A percentile compares a stretch with the other conserved stretches of the same genome.
These are phyloP conservation scores for Psilocybe mexicana DNA, from an alignment of 1,284 basidiomycete genomes.

Conservation along the genomic window DNA sequence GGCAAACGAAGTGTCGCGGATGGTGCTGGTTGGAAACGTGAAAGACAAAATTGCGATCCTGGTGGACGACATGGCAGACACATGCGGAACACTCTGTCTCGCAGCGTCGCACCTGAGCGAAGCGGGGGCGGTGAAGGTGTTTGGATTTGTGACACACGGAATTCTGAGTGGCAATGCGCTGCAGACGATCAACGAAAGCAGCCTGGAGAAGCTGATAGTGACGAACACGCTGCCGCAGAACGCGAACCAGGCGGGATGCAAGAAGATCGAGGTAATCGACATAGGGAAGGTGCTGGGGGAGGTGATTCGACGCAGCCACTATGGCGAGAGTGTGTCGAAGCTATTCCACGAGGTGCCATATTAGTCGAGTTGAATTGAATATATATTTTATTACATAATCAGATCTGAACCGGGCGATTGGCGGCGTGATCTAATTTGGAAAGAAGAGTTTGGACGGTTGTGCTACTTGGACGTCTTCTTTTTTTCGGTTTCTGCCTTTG, in stretches of 20 bases:
- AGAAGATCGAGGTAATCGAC: slow-evolving; percentile 95
- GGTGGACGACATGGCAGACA: slow-evolving; percentile 99
- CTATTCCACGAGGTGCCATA: slow-evolving; percentile 85
- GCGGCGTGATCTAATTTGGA: slow-evolving; percentile 19
- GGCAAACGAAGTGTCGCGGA: slow-evolving; percentile 98
- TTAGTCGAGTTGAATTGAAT: slow-evolving; percentile 36
- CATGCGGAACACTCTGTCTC: slow-evolving; percentile 95
- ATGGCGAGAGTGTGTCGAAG: slow-evolving; percentile 82
- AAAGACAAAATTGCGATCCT: slow-evolving; percentile 93
- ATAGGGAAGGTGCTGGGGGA: slow-evolving; percentile 95
- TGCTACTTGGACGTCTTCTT: slow-evolving; percentile 28
- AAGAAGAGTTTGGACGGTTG: slow-evolving; percentile 15
- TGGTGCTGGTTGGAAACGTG: slow-evolving; percentile 97
- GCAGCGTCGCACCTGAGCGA: slow-evolving; percentile 90
- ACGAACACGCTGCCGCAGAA: slow-evolving; percentile 97
- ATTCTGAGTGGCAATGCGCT: slow-evolving; percentile 93
- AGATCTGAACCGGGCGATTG: slow-evolving; percentile 29
- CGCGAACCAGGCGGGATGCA: slow-evolving; percentile 74
- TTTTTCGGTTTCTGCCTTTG: slow-evolving; percentile 16
- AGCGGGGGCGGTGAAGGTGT: slow-evolving; percentile 85
- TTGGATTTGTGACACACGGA: slow-evolving; percentile 97
- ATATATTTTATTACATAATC: not conserved
- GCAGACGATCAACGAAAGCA: slow-evolving; percentile 67
- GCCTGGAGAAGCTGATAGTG: slow-evolving; percentile 93
- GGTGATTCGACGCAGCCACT: slow-evolving; percentile 91